These are phyloP conservation scores for Tephrocybe sp. DNA, from an alignment of 768 basidiomycete genomes.

Conservation along the genomic window DNA sequence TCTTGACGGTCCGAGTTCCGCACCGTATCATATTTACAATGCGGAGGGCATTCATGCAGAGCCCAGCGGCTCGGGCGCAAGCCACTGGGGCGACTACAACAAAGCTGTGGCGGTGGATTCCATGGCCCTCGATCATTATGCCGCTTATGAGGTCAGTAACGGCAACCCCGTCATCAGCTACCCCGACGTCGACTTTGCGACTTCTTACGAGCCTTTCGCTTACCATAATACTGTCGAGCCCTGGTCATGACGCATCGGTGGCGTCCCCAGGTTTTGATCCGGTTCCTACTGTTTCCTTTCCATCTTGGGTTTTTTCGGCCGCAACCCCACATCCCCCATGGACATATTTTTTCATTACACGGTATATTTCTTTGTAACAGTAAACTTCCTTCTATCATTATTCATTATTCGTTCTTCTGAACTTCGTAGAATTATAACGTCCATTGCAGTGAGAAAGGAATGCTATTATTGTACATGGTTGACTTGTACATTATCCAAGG, in stretches of 20 bases:
- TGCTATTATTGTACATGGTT: conserved; percentile 11
- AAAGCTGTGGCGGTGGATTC: conserved; percentile 13
- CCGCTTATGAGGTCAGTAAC: conserved; percentile 11
- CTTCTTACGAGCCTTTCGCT: conserved; percentile 13
- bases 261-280: conserved; percentile 2
- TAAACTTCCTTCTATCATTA: conserved; percentile 8
- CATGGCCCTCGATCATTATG: conserved; percentile 15
- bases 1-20: conserved; percentile 21
- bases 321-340: conserved; percentile 1
- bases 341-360: conserved; percentile 8
- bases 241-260: conserved; percentile 10
- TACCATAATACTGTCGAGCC: conserved; percentile 16
- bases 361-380: conserved; percentile 8
- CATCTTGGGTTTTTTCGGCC: conserved; percentile 1
- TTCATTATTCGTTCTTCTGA: conserved; percentile 7
- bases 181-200: conserved; percentile 16
- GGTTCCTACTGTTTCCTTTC: background rate
- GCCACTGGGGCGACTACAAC: conserved; percentile 23
- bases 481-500: conserved; percentile 3
- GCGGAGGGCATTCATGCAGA: conserved; percentile 16
- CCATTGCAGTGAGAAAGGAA: background rate
- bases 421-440: conserved; percentile 6
- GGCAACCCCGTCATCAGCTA: conserved; percentile 16
- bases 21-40: conserved; percentile 15
- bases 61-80: conserved; percentile 22